Evolutionary conservation across 163 green algal genomes (phyloP), one percentile per base, ranked within the genome.

Genomic region (Chloroidium sp.): DNA sequence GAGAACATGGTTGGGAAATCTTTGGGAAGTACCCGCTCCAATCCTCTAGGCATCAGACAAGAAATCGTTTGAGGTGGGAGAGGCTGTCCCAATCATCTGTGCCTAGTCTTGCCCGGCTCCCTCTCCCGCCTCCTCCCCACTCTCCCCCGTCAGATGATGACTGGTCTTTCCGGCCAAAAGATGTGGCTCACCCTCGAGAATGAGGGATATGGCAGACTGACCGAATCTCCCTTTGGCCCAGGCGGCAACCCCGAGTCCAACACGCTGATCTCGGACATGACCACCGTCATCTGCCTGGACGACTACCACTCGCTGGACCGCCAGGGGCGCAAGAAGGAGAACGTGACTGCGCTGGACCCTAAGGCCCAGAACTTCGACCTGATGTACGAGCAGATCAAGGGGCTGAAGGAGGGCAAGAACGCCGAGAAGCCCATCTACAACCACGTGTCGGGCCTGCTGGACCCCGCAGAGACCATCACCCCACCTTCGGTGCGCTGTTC

Each of bases 391-490:
- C 95, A 99, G 92, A 78, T 98, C 79, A 97, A 98, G 90, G 95
- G 89, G 61, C 87, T 99, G 76, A 98, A 98, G 91, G 94, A 97
- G 84, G 96, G 96, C 86, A 97, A 98, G 93, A 14, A 92, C 36
- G 93, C 98, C 1, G 86, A 97, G 75, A 99, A 99, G 94, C 96
- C 94, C 76, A 99, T 99, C 87, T 99, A 99, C 95, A 99, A 99
- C 93, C 96, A 99, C 89, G 96, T 99, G 4, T 92, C 92, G n/a
- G 96, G 95, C 74, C 85, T 97, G 76, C 86, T 88, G 83, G 91
- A 87, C 89, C 90, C 82, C 4, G 81, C 91, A 3, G 92, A 96
- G 86, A 82, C 79, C 69, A 95, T 93, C 77, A 82, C 91, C 64
- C 80, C 95, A 62, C 93, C 96, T 81, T 92, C 96, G 85, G 92